phyloP scores from a whole-genome alignment of 352 stramenopile genomes.

The Sclerospora graminicola region DNA sequence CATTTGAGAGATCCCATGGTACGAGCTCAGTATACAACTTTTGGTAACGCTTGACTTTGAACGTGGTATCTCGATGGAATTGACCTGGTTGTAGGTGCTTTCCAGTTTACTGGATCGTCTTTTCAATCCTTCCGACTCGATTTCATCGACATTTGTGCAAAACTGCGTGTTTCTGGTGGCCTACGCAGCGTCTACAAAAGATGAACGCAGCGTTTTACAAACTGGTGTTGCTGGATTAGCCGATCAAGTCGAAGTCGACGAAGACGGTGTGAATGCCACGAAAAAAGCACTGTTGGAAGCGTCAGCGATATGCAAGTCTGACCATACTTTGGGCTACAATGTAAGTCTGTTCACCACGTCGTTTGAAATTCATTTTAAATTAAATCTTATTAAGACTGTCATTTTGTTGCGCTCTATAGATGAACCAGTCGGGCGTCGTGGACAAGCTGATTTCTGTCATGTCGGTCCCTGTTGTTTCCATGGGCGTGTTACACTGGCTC shows the following conservation, averaged over 20 bases:
- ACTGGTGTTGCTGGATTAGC: conserved; percentile 13
- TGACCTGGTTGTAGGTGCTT: conserved; percentile 47
- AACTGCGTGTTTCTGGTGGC: conserved; percentile 66
- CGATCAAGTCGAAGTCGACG: conserved; percentile 31
- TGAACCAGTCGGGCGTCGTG: conserved; percentile 79
- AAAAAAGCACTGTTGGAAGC: conserved; percentile 63
- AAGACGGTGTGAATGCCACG: conserved; percentile 43
- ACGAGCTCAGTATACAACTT: conserved; percentile 3
- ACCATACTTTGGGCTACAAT: conserved; percentile 83
- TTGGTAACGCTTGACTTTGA: conserved; percentile 1
- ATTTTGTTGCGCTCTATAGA: conserved; percentile 26
- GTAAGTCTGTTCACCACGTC: too few relatives aligned
- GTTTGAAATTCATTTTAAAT: too few relatives aligned
- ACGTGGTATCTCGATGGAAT: neutral
- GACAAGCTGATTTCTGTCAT: conserved; percentile 73
- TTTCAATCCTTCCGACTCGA: conserved; percentile 69
- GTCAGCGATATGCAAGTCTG: conserved; percentile 71
- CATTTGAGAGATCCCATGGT: conserved; percentile 69
- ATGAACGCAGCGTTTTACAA: conserved; percentile 70
- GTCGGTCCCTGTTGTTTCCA: conserved; percentile 71
- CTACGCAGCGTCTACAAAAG: conserved; percentile 64
- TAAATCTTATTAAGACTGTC: too few relatives aligned
- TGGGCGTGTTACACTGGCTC: conserved; percentile 80
- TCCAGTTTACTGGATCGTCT: conserved; percentile 62
- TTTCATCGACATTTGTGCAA: conserved; percentile 41